Percentiles rank a stretch among this genome's conserved stretches.
Conservation (phyloP, 2,329 filamentous ascomycete species). For the Pezicula radicicola region DNA sequence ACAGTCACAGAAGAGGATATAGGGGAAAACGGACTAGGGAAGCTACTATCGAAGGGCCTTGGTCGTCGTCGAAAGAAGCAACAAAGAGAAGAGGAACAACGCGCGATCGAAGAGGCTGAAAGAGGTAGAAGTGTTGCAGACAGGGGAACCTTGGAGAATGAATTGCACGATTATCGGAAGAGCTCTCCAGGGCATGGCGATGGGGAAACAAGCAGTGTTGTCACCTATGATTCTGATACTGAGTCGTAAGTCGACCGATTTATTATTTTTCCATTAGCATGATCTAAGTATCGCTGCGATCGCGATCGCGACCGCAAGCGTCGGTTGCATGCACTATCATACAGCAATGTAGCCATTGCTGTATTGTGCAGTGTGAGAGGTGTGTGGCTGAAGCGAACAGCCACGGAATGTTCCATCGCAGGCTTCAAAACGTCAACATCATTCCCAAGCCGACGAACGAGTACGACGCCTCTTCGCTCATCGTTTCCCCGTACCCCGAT, state of each 20-base stretch:
- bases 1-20: constrained; percentile 15
- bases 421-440: constrained; percentile 8
- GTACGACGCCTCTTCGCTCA: background rate
- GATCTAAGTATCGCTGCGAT: constrained; percentile 10
- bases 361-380: background rate
- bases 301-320: constrained; percentile 1
- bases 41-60: constrained; percentile 51
- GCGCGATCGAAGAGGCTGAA: constrained; percentile 30
- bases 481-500: background rate
- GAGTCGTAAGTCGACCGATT: constrained; percentile 27
- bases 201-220: constrained; percentile 23
- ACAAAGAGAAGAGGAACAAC: constrained; percentile 36
- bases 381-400: constrained; percentile 7
- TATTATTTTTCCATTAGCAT: constrained; percentile 9
- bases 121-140: constrained; percentile 28
- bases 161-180: constrained; percentile 7
- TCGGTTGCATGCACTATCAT: too few relatives aligned
- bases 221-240: constrained; percentile 28
- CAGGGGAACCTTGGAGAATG: constrained; percentile 25
- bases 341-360: background rate
- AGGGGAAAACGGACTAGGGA: constrained; percentile 38
- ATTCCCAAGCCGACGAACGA: background rate
- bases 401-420: constrained; percentile 11
- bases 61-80: constrained; percentile 46
- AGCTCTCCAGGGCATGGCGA: constrained; percentile 4